These are phyloP conservation scores for Saccharomyces pastorianus DNA, from an alignment of 1,139 yeast genomes.

Conservation along the genomic window DNA sequence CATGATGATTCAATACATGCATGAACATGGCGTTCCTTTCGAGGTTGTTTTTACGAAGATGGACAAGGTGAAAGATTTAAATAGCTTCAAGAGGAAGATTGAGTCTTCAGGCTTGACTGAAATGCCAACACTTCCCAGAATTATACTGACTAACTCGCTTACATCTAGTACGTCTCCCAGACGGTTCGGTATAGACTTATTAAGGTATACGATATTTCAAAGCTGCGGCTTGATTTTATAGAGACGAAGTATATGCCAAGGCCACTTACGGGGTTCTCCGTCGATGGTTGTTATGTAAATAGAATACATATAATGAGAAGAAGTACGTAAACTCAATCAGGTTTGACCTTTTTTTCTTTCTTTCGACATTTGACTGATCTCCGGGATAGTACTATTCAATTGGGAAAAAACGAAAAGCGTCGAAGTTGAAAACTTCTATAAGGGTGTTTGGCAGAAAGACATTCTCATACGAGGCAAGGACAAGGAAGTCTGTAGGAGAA, in stretches of 20 bases:
- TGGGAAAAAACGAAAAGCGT: background rate
- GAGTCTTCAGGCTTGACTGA: slow-evolving; percentile 22
- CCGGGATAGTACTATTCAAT: background rate
- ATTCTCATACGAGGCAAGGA: background rate
- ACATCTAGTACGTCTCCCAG: slow-evolving; percentile 23
- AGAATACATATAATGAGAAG: background rate
- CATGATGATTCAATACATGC: slow-evolving; percentile 44
- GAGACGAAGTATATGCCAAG: slow-evolving; percentile 4
- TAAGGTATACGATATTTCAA: slow-evolving; percentile 35
- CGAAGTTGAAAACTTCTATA: background rate
- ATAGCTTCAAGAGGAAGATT: slow-evolving; percentile 24
- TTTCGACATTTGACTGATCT: background rate
- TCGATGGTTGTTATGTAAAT: background rate
- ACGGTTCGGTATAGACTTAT: slow-evolving; percentile 36
- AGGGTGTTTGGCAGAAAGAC: background rate
- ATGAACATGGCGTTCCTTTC: slow-evolving; percentile 52
- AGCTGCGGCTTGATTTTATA: slow-evolving; percentile 32
- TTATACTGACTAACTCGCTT: slow-evolving; percentile 36
- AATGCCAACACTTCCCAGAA: slow-evolving; percentile 32
- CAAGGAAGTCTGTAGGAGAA: background rate
- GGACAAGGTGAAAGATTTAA: slow-evolving; percentile 40
- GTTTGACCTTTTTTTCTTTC: background rate
- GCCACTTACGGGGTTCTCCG: too few species aligned
- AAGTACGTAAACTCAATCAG: background rate
- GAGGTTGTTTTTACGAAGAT: slow-evolving; percentile 71